Conservation (phyloP, 306 rosid species). For the Psophocarpus tetragonolobus region DNA sequence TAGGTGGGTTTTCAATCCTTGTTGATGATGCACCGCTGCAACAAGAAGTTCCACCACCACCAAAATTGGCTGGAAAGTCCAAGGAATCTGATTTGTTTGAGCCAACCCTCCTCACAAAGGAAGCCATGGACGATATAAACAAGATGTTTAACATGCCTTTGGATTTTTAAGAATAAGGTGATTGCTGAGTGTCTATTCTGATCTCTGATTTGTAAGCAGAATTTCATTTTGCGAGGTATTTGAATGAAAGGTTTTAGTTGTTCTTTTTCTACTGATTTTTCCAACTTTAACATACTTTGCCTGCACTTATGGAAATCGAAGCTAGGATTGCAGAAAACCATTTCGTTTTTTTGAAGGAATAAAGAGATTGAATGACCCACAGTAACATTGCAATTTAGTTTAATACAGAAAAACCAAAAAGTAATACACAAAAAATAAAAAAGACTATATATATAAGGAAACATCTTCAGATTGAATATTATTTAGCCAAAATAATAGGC, state of each 20-base stretch:
- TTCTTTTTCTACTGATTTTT: background rate
- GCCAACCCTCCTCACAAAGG: conserved; percentile 77
- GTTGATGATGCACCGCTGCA: conserved; percentile 67
- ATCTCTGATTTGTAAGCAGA: conserved; percentile 24
- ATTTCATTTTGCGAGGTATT: conserved; percentile 38
- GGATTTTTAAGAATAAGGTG: conserved; percentile 49
- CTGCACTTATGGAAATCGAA: background rate
- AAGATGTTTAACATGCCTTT: conserved; percentile 87
- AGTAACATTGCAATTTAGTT: conserved; percentile 30
- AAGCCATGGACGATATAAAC: conserved; percentile 89
- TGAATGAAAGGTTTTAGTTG: conserved; percentile 24
- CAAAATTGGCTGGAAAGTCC: conserved; percentile 41
- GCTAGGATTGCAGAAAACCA: background rate
- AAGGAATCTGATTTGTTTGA: conserved; percentile 68
- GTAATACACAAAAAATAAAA: background rate
- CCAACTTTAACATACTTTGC: background rate
- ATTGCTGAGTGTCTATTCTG: conserved; percentile 17
- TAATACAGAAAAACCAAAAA: conserved; percentile 21
- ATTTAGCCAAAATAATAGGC: conserved; percentile 11
- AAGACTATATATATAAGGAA: too few relatives aligned
- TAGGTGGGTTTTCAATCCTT: conserved; percentile 79
- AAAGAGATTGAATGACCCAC: background rate
- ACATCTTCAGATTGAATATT: background rate
- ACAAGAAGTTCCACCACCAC: conserved; percentile 40
- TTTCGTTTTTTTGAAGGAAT: background rate